These are phyloP conservation scores for Hypomyces rosellus DNA, from an alignment of 2,329 filamentous ascomycete genomes.

Conservation along the genomic window DNA sequence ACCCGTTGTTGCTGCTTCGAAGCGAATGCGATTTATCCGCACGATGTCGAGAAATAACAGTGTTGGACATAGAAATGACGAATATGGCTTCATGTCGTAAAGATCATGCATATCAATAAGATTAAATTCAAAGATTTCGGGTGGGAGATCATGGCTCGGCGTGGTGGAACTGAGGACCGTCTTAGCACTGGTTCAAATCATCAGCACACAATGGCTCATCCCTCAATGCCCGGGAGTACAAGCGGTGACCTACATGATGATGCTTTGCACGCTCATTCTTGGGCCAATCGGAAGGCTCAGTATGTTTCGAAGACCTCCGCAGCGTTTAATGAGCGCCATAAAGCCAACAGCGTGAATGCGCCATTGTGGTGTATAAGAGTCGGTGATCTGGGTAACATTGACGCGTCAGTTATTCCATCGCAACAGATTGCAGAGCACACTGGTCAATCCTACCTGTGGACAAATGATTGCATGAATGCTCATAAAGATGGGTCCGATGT, in stretches of 20 bases:
- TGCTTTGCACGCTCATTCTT: slow-evolving; percentile 5
- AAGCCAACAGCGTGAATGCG: slow-evolving; percentile 6
- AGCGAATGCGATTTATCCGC: slow-evolving; percentile 7
- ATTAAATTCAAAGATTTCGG: slow-evolving; percentile 5
- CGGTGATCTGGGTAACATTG: neutral
- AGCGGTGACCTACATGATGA: slow-evolving; percentile 5
- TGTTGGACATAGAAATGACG: slow-evolving; percentile 7
- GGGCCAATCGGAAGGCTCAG: slow-evolving; percentile 1
- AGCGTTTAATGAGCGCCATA: slow-evolving; percentile 6
- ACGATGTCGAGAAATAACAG: slow-evolving; percentile 8
- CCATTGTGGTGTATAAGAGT: slow-evolving; percentile 5
- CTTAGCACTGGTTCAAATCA: neutral
- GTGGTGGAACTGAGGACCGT: slow-evolving; percentile 10
- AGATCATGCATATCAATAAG: slow-evolving; percentile 7
- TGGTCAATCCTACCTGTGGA: neutral
- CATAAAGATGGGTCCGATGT: slow-evolving; percentile 2
- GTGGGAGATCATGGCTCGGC: neutral
- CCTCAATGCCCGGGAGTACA: too few species aligned
- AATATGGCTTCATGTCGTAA: slow-evolving; percentile 2
- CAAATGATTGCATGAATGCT: neutral
- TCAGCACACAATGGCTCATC: too few species aligned
- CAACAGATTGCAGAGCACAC: too few species aligned
- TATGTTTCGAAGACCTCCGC: slow-evolving; percentile 7
- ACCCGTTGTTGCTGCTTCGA: neutral
- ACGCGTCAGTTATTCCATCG: too few species aligned